Base-by-base conservation (phyloP, 305 asterid genomes). In the Solanum hybrid region DNA sequence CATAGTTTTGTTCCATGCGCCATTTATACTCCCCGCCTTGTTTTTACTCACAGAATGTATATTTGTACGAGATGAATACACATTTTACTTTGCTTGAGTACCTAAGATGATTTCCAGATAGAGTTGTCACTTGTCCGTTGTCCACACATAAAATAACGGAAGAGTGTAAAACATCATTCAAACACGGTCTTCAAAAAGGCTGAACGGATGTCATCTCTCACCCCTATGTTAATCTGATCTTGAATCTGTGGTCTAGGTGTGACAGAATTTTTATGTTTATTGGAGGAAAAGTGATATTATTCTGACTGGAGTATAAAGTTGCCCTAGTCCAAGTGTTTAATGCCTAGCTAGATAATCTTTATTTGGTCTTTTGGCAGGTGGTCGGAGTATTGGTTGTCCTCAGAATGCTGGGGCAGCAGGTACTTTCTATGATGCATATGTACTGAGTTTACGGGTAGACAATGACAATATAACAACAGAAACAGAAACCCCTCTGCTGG, bases 381-480 rank as follows among this genome's bases (percentile, higher is more conserved):
- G 99, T 82, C 87, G 89, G 89, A 97, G 99, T 93, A 92, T 91
- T 82, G 98, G 99, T 64, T 97, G 99, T 90, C 94, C 95, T 26
- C 89, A 91, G 96, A 97, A 97, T 96, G 93, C 94, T 90, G 99
- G 99, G 91, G 99, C 99, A 27, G 99, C 99, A 73, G 99, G 99
- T 90, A 97, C 99, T 92, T 96, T 95, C 91, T 96, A 95, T 82
- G 99, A 97, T 92, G 98, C 97, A 90, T 95, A 94, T 87, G 96
- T 96, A 69, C 93, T 97, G 95, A 97, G 99, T 93, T 93, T 97
- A 92, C 95, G 99, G 89, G 99, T 97, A 86, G 93, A 94, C 94
- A 97, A 96, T 90, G 98, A 95, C 89, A 96, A 97, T 92, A 88
- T 96, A 86, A 96, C 99, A 80, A 96, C 99, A 56, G 98, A 97